Base-by-base conservation (phyloP, 352 stramenopile species). In the Globisporangium iwayamae region DNA sequence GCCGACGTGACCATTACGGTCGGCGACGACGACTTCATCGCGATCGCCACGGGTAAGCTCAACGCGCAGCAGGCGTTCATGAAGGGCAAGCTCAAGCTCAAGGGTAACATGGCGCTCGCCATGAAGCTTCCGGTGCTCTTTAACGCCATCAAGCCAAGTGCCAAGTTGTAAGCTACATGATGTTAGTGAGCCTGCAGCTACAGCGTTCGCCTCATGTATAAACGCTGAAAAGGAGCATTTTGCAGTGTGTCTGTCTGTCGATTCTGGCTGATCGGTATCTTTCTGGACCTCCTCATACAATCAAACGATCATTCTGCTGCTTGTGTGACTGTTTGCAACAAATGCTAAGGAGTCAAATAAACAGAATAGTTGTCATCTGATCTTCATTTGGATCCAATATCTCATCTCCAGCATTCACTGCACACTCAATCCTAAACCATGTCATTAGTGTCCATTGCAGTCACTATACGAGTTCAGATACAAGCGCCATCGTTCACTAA, bases 1-100 rank as follows among this genome's bases (percentile, higher is more conserved):
- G 82, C 85, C 30, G 83, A 94, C 60, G 82, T 91, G 64, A 91
- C 82, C 43, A 85, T 94, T 56, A 91, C 79, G 34, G 71, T 91
- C 63, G 70, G 62, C 34, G 85, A 92, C 62, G 79, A 79, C 51
- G 83, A 94, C 79, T 93, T 94, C 67, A 76, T 94, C 25, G 79
- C 77, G 3, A 90, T 94, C 55, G 84, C 84, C 36, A 77, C 77
- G 60, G 85, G 85, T 63, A 96, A 97, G 64, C 76, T 98, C 28
- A 97, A 97, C 66, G 81, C 94, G 22, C 94, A 98, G 69, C 57
- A 81, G 80, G 94, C 94, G n/a, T 98, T 98, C 71, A 96, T 98
- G 90, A 96, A 98, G 82, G 91, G 91, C 62, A 97, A 97, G 71
- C 77, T 98, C 55, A 98, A 98, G 72, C 85, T 98, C 54, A 97